Percentiles rank a stretch among this genome's conserved stretches.
These are phyloP conservation scores for Penicillium canescens DNA, from an alignment of 495 filamentous ascomycete species.

Conservation along the genomic window DNA sequence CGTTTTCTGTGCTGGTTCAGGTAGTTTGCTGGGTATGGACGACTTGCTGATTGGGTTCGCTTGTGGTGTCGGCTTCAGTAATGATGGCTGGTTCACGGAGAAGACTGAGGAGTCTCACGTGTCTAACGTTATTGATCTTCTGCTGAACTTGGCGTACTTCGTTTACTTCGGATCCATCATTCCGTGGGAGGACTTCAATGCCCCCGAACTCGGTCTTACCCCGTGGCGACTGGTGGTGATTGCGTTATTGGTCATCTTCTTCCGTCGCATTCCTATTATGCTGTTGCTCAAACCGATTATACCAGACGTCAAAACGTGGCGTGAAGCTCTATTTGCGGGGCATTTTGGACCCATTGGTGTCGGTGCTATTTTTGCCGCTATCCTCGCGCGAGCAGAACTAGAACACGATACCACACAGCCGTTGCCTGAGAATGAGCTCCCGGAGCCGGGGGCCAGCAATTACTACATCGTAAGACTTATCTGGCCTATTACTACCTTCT, in stretches of 20 bases:
- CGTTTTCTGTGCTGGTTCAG: constrained; percentile 93
- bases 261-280: constrained; percentile 97
- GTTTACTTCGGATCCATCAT: constrained; percentile 98
- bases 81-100: constrained; percentile 98
- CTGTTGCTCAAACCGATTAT: constrained; percentile 87
- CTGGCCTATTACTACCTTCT: constrained; percentile 94
- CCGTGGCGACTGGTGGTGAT: constrained; percentile 91
- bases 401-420: constrained; percentile 74
- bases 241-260: constrained; percentile 88
- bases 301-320: constrained; percentile 97
- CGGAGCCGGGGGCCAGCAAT: constrained; percentile 49
- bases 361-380: constrained; percentile 93
- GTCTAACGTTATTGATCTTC: constrained; percentile 97
- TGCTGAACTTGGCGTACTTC: constrained; percentile 97
- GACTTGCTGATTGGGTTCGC: constrained; percentile 97
- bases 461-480: constrained; percentile 77
- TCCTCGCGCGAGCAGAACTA: constrained; percentile 86
- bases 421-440: constrained; percentile 61
- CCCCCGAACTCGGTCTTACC: constrained; percentile 63
- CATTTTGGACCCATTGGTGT: constrained; percentile 99
- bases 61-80: constrained; percentile 94
- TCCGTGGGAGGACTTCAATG: constrained; percentile 88
- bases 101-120: constrained; percentile 99
- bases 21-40: constrained; percentile 88
- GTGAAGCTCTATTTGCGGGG: constrained; percentile 94